Conservation (phyloP, 768 basidiomycete genomes). For the Suillus occidentalis region DNA sequence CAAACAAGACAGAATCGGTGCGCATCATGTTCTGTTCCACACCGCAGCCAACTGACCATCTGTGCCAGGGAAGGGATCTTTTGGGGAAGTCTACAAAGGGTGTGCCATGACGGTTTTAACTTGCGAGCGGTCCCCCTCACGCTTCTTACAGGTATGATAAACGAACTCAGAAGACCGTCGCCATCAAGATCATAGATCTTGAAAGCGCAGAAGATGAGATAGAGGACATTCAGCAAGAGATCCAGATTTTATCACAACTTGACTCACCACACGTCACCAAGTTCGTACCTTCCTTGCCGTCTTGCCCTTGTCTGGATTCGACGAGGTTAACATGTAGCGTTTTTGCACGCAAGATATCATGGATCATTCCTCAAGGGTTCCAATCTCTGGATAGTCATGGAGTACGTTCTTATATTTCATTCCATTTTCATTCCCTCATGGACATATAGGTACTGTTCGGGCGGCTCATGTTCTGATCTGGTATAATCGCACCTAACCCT, state of each 20-base stretch:
- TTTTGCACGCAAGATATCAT: slow-evolving; percentile 68
- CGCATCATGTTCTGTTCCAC: slow-evolving; percentile 22
- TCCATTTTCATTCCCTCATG: slow-evolving; percentile 12
- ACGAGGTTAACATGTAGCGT: slow-evolving; percentile 31
- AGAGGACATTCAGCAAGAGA: slow-evolving; percentile 99
- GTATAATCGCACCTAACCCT: slow-evolving; percentile 44
- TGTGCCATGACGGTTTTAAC: slow-evolving; percentile 32
- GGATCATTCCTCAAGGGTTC: slow-evolving; percentile 95
- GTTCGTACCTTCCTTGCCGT: slow-evolving; percentile 47
- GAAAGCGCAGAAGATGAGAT: slow-evolving; percentile 99
- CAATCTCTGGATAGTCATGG: slow-evolving; percentile 99
- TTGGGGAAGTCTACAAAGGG: slow-evolving; percentile 99
- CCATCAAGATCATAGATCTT: slow-evolving; percentile 99
- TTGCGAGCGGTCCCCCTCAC: slow-evolving; percentile 5
- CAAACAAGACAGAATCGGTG: slow-evolving; percentile 96
- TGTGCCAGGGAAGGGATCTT: slow-evolving; percentile 88
- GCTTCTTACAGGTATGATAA: slow-evolving; percentile 75
- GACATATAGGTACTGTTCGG: slow-evolving; percentile 82
- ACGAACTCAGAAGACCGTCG: slow-evolving; percentile 93
- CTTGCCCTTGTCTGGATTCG: slow-evolving; percentile 26
- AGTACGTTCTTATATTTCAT: slow-evolving; percentile 48
- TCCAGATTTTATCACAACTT: slow-evolving; percentile 94
- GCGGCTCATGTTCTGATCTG: slow-evolving; percentile 96
- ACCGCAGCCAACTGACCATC: slow-evolving; percentile 19
- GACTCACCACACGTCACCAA: slow-evolving; percentile 97